phyloP scores from a whole-genome alignment of 805 yeast species.

The Hanseniaspora taiwanica region DNA sequence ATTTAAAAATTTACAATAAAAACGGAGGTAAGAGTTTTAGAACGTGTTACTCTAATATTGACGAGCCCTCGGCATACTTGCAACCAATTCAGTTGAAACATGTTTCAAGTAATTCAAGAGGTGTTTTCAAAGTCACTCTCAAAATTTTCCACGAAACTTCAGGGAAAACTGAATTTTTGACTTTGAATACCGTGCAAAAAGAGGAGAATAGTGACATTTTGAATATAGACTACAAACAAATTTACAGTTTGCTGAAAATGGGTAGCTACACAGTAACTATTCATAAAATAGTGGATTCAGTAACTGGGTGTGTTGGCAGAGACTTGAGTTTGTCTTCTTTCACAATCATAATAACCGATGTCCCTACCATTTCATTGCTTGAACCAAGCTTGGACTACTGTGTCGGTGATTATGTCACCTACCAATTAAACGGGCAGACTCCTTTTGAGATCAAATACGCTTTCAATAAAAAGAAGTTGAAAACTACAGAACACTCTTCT shows the following conservation, averaged over 20 bases:
- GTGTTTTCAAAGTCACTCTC: constrained; percentile 49
- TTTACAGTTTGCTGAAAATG: constrained; percentile 41
- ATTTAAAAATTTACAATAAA: constrained; percentile 34
- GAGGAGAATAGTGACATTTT: constrained; percentile 12
- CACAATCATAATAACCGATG: constrained; percentile 55
- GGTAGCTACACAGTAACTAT: constrained; percentile 60
- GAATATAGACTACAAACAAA: constrained; percentile 26
- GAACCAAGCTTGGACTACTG: constrained; percentile 46
- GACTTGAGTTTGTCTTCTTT: constrained; percentile 33
- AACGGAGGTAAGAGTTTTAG: constrained; percentile 31
- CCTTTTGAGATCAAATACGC: constrained; percentile 68
- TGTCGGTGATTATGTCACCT: constrained; percentile 82
- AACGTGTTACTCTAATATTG: constrained; percentile 32
- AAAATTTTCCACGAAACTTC: constrained; percentile 47
- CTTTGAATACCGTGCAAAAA: constrained; percentile 28
- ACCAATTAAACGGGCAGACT: constrained; percentile 61
- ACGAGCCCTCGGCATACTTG: constrained; percentile 20
- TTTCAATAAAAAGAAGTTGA: constrained; percentile 50
- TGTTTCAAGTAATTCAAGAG: constrained; percentile 35
- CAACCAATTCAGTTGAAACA: constrained; percentile 38
- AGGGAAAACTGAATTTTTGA: constrained; percentile 36
- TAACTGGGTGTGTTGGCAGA: constrained; percentile 46
- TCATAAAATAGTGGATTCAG: constrained; percentile 45
- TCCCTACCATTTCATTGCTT: constrained; percentile 48
- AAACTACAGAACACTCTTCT: constrained; percentile 37